These are phyloP conservation scores for Clarireedia hainanense DNA, from an alignment of 2,329 filamentous ascomycete genomes.

Conservation along the genomic window DNA sequence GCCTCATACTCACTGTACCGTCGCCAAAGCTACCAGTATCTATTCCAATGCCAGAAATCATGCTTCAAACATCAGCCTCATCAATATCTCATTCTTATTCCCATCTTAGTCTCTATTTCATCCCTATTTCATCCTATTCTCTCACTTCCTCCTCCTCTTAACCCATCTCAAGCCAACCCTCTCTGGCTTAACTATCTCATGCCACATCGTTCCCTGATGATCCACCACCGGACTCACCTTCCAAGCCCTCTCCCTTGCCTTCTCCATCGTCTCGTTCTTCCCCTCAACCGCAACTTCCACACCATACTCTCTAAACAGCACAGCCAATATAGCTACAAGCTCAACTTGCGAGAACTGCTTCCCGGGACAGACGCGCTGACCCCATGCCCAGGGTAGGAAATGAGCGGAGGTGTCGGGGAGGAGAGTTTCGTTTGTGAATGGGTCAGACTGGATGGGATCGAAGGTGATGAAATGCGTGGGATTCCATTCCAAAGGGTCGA, in stretches of 20 bases:
- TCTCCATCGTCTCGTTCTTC: not conserved
- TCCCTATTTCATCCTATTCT: no score
- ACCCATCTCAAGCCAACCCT: not conserved
- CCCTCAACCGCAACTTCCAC: not conserved
- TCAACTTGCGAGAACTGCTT: conserved; percentile 1
- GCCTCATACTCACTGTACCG: no score
- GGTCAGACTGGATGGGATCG: not conserved
- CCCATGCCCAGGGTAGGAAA: conserved; percentile 1
- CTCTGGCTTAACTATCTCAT: not conserved
- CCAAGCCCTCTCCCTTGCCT: not conserved
- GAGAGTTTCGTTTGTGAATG: not conserved
- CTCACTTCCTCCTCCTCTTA: not conserved
- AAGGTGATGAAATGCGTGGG: not conserved
- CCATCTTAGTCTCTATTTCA: no score
- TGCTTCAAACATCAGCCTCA: no score
- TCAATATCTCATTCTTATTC: no score
- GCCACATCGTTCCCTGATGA: not conserved
- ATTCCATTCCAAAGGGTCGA: not conserved
- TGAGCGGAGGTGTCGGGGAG: not conserved
- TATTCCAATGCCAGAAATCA: no score
- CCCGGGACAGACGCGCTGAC: not conserved
- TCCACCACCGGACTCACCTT: not conserved
- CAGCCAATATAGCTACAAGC: not conserved
- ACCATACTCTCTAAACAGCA: not conserved
- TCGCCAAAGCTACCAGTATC: no score